Evolutionary conservation across 2,329 filamentous ascomycete species (phyloP), one percentile per base, ranked within the genome.

Genomic region (Bipolaris cookei): DNA sequence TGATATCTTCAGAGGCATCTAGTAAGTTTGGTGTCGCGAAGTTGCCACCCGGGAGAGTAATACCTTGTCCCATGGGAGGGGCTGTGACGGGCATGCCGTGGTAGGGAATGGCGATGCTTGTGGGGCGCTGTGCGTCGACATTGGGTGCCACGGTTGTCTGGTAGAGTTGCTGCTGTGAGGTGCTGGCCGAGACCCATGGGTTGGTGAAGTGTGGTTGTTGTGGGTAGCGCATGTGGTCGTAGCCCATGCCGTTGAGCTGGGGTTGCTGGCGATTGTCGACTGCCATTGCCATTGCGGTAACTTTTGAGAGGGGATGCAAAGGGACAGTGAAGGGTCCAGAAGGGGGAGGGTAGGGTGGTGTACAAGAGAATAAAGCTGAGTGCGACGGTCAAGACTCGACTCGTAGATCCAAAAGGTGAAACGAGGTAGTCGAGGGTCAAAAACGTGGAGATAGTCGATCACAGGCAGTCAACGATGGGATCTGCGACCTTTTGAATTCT

Each of bases 271-370:
- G 90, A 73, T 88, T 87, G 81, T 97, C 92, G 82, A 97, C 87
- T 78, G 93, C 91, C 92, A 97, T 96, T 81, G 92, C 95, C 92
- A 97, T 97, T 65, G 63, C 68, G 69, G 58, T 54, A 41, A 56
- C 32, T 38, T 13, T 56, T 56, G 50, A 42, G 35, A 10, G 21
- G 23, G 41, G 42, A 25, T 23, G 51, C 46, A 39, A 47, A 51
- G 56, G 39, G 61, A 38, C 32, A 51, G 59, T 46, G 49, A 61
- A 38, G 51, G 61, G 41, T 47, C 57, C 50, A 54, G 60, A 6
- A 23, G 11, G 21, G 23, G 16, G 25, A 18, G n/a, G 25, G 8
- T 4, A 7, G 5, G 32, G 30, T 35, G 20, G 20, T 25, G 53
- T 68, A 59, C 63, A 65, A 56, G 55, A 59, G 62, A 65, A 66